phyloP scores from a whole-genome alignment of 768 basidiomycete genomes.

The Sutorius australiensis region DNA sequence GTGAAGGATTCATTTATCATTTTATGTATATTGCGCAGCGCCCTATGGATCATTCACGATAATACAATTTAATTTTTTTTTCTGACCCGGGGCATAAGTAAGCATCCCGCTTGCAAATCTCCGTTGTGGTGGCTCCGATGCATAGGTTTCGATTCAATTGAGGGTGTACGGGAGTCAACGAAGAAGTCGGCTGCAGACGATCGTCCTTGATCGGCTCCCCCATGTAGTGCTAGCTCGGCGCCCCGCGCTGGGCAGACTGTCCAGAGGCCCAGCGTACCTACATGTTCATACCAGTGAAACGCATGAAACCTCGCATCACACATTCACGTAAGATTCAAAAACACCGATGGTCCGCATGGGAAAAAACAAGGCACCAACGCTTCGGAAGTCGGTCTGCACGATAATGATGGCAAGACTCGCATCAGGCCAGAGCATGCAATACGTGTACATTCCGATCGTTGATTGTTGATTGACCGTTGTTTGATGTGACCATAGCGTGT shows the following conservation, averaged over 20 bases:
- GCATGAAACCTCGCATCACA: neutral
- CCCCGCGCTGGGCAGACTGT: no score
- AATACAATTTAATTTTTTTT: neutral
- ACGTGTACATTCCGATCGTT: neutral
- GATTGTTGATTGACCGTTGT: neutral
- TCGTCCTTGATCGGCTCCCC: no score
- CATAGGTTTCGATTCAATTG: no score
- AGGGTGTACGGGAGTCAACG: no score
- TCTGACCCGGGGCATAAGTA: no score
- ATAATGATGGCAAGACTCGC: no score
- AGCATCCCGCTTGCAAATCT: no score
- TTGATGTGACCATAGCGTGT: no score
- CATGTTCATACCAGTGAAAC: neutral
- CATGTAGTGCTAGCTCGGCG: no score
- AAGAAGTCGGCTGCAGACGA: no score
- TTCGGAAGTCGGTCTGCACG: neutral
- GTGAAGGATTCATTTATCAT: neutral
- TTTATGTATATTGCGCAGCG: neutral
- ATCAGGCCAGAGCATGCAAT: neutral
- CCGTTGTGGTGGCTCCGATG: no score
- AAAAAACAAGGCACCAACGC: neutral
- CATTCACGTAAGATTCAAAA: neutral
- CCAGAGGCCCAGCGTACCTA: no score
- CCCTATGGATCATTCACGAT: neutral
- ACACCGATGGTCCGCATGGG: neutral